These are phyloP conservation scores for Ophiostoma tasmaniense DNA, from an alignment of 2,329 filamentous ascomycete genomes.

Conservation along the genomic window DNA sequence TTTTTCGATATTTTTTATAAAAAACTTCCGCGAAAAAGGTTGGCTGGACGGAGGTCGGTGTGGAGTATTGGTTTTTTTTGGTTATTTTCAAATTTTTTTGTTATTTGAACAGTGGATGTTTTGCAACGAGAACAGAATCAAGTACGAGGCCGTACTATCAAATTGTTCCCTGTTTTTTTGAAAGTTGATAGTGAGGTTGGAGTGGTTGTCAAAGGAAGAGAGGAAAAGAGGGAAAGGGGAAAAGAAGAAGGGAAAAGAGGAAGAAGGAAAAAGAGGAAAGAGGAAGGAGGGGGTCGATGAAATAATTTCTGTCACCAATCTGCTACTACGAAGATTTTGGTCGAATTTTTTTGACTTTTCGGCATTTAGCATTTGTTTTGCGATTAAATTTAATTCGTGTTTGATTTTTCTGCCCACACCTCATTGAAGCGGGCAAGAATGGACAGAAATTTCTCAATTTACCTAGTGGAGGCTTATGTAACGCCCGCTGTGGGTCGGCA, in stretches of 20 bases:
- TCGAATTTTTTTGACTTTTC: conserved; percentile 3
- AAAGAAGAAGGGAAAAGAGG: not conserved
- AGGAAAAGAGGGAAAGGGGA: not conserved
- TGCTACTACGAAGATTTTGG: not conserved
- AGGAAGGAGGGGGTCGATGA: conserved; percentile 5
- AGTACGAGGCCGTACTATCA: conserved; percentile 47
- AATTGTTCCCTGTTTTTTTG: conserved; percentile 20
- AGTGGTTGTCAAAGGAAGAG: conserved; percentile 4
- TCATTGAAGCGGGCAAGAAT: not conserved
- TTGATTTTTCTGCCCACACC: not conserved
- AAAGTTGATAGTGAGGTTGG: conserved; percentile 27
- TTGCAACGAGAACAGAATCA: conserved; percentile 52
- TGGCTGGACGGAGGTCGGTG: conserved; percentile 17
- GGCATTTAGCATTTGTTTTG: not conserved
- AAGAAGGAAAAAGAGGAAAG: not conserved
- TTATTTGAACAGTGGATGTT: conserved; percentile 42
- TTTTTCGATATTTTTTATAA: conserved; percentile 17
- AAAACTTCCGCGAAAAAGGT: conserved; percentile 19
- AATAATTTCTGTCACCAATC: not conserved
- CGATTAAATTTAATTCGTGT: not conserved
- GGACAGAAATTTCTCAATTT: not conserved
- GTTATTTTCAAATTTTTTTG: conserved; percentile 53
- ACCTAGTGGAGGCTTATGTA: conserved; percentile 6
- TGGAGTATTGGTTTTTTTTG: conserved; percentile 37
- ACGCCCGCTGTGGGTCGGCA: not conserved